A percentile compares a stretch with the other conserved stretches of the same genome.
These are phyloP conservation scores for Ilex asprella DNA, from an alignment of 257 asterid genomes.

Conservation along the genomic window DNA sequence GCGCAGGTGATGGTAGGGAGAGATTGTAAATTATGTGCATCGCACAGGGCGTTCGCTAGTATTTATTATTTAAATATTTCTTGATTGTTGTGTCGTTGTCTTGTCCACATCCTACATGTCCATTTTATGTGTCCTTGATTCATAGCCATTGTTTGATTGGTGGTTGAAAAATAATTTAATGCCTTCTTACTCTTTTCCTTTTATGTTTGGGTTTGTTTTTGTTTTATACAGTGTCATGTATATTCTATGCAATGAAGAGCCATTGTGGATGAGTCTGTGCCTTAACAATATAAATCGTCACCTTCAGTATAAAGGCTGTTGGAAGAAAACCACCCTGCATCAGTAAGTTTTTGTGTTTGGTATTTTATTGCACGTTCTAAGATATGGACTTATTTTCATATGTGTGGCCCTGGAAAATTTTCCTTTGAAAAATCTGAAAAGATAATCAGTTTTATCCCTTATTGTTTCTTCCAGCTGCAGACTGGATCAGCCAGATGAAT, in stretches of 20 bases:
- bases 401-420: not conserved
- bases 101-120: not conserved
- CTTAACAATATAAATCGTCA: slow-evolving; percentile 53
- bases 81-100: not conserved
- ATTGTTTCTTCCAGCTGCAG: slow-evolving; percentile 25
- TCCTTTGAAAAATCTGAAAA: slow-evolving; percentile 10
- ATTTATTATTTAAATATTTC: not conserved
- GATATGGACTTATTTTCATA: slow-evolving; percentile 1
- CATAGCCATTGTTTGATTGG: not conserved
- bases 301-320: slow-evolving; percentile 88
- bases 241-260: slow-evolving; percentile 93
- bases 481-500: slow-evolving; percentile 42
- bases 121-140: not conserved
- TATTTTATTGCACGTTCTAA: not conserved
- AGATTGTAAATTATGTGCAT: not conserved
- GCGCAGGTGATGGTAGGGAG: too few species aligned
- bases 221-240: slow-evolving; percentile 74
- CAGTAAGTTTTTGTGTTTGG: slow-evolving; percentile 46
- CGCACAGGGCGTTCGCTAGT: not conserved
- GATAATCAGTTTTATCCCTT: slow-evolving; percentile 16
- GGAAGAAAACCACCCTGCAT: slow-evolving; percentile 93
- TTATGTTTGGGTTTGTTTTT: slow-evolving; percentile 16
- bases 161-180: not conserved
- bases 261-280: slow-evolving; percentile 87
- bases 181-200: slow-evolving; percentile 5